These are phyloP conservation scores for Calonectria fujianensis DNA, from an alignment of 2,329 filamentous ascomycete genomes.

Conservation along the genomic window DNA sequence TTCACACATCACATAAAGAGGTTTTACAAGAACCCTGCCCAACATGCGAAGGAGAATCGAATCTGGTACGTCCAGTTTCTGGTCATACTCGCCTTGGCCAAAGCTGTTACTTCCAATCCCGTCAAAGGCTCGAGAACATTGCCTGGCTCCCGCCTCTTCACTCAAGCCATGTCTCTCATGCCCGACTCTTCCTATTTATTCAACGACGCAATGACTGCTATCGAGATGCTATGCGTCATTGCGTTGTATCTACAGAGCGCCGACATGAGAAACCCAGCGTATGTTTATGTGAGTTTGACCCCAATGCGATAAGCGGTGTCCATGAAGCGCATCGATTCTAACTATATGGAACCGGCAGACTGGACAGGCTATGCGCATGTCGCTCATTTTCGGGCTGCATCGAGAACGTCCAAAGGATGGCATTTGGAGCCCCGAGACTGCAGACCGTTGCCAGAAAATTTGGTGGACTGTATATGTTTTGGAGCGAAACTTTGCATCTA, in stretches of 20 bases:
- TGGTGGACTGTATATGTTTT: slow-evolving; percentile 40
- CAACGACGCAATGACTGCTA: slow-evolving; percentile 36
- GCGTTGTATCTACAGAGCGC: slow-evolving; percentile 37
- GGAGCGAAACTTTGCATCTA: slow-evolving; percentile 33
- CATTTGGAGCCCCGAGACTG: slow-evolving; percentile 29
- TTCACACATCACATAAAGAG: slow-evolving; percentile 18
- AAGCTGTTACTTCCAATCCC: slow-evolving; percentile 34
- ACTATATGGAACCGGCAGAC: background rate
- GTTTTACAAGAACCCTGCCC: slow-evolving; percentile 28
- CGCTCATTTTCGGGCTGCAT: slow-evolving; percentile 33
- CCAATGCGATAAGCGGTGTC: too few species aligned
- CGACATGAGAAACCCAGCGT: slow-evolving; percentile 38
- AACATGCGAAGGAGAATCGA: slow-evolving; percentile 15
- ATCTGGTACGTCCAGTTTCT: slow-evolving; percentile 40
- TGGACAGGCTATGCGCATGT: slow-evolving; percentile 38
- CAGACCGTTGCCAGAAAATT: slow-evolving; percentile 34
- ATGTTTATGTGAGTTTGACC: slow-evolving; percentile 31
- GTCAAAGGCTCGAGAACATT: slow-evolving; percentile 26
- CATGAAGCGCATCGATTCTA: background rate
- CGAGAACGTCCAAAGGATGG: slow-evolving; percentile 38
- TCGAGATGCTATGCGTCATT: slow-evolving; percentile 35
- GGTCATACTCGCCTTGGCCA: slow-evolving; percentile 27
- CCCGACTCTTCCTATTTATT: slow-evolving; percentile 38
- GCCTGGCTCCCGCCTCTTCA: slow-evolving; percentile 32
- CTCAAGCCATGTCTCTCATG: slow-evolving; percentile 39